Conservation (phyloP, 2,329 filamentous ascomycete genomes). For the Trichoderma endophyticum region DNA sequence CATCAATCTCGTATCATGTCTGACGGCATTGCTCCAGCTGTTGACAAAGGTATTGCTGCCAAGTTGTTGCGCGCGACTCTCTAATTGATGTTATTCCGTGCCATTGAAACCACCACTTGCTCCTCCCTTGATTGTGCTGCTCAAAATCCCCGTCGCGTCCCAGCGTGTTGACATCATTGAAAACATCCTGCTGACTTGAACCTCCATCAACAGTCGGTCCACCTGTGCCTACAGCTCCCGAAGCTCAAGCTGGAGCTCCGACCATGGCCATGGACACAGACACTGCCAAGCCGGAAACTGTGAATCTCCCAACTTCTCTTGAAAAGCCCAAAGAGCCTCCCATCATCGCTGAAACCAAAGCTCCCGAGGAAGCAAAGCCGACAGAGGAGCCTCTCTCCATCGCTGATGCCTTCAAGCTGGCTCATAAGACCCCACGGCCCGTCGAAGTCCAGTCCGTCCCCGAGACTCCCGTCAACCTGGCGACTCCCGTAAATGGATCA, state of each 20-base stretch:
- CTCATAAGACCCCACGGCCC: slow-evolving; percentile 29
- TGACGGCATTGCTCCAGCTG: slow-evolving; percentile 34
- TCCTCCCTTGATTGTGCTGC: neutral
- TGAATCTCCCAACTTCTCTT: slow-evolving; percentile 20
- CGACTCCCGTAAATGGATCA: slow-evolving; percentile 35
- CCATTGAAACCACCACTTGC: neutral
- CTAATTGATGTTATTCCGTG: neutral
- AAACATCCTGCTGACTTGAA: slow-evolving; percentile 9
- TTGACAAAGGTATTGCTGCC: slow-evolving; percentile 35
- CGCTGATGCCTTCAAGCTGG: neutral
- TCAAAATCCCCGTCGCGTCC: neutral
- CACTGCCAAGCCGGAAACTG: slow-evolving; percentile 21
- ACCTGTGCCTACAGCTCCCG: slow-evolving; percentile 29
- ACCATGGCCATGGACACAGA: slow-evolving; percentile 27
- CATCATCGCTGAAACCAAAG: slow-evolving; percentile 8
- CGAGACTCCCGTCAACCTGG: slow-evolving; percentile 35
- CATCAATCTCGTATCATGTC: slow-evolving; percentile 34
- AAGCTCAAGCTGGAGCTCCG: slow-evolving; percentile 29
- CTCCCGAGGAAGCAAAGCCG: neutral
- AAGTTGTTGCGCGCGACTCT: neutral
- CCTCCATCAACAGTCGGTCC: slow-evolving; percentile 27
- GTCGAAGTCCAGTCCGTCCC: slow-evolving; percentile 37
- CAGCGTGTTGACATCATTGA: neutral
- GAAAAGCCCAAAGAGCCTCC: slow-evolving; percentile 9
- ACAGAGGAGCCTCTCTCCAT: slow-evolving; percentile 2